phyloP scores from a whole-genome alignment of 2,329 filamentous ascomycete species.

The Botrytis aclada region DNA sequence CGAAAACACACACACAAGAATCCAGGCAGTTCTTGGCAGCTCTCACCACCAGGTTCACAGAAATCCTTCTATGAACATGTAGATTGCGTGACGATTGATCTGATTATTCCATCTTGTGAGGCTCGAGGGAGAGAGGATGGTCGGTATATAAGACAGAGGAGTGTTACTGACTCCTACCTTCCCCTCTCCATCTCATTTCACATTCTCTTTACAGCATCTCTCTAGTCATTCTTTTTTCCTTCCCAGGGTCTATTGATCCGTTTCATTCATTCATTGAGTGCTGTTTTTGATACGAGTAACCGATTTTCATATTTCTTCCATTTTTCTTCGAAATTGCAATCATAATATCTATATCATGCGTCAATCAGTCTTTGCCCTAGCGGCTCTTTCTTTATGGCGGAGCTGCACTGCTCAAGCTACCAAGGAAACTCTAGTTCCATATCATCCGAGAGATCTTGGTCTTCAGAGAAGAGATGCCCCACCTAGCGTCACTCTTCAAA shows the following conservation, averaged over 20 bases:
- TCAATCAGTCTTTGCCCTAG: slow-evolving; percentile 10
- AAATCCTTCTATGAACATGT: slow-evolving; percentile 13
- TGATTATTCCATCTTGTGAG: background rate
- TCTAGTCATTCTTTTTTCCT: slow-evolving; percentile 13
- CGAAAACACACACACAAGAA: background rate
- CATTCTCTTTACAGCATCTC: slow-evolving; percentile 14
- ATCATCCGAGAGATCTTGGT: slow-evolving; percentile 9
- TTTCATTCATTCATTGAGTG: slow-evolving; percentile 15
- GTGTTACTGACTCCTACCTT: background rate
- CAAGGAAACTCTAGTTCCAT: slow-evolving; percentile 15
- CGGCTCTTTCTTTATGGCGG: slow-evolving; percentile 19
- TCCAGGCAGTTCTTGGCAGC: background rate
- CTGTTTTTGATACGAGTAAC: slow-evolving; percentile 7
- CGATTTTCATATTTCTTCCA: background rate
- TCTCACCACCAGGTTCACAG: background rate
- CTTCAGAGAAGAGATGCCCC: slow-evolving; percentile 16
- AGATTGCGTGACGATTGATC: background rate
- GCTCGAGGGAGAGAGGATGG: background rate
- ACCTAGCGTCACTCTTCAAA: slow-evolving; percentile 13
- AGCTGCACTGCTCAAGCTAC: background rate
- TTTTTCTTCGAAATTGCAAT: background rate
- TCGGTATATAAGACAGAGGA: slow-evolving; percentile 11
- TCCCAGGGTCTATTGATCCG: slow-evolving; percentile 15
- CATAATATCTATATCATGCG: slow-evolving; percentile 11
- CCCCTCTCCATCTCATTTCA: slow-evolving; percentile 7